phyloP scores from a whole-genome alignment of 768 basidiomycete genomes.

The Austroboletus festivus region DNA sequence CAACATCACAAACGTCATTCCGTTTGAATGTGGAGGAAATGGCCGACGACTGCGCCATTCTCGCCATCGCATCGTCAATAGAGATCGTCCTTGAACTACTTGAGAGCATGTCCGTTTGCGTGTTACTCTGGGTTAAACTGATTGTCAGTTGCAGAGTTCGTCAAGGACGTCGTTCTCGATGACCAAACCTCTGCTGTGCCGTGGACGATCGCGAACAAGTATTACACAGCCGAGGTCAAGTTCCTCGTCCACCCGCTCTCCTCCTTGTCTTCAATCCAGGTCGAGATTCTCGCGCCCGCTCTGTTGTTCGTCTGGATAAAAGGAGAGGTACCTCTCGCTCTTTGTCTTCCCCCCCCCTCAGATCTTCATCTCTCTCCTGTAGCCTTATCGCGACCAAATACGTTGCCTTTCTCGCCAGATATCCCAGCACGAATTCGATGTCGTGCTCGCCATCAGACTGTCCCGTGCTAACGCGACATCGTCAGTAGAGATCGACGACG shows the following conservation, averaged over 20 bases:
- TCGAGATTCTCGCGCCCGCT: constrained; percentile 51
- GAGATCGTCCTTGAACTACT: constrained; percentile 20
- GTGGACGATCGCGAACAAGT: constrained; percentile 78
- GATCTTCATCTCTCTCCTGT: constrained; percentile 8
- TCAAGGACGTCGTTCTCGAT: constrained; percentile 14
- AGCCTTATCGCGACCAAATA: constrained; percentile 62
- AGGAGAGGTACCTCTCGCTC: constrained; percentile 52
- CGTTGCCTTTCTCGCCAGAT: constrained; percentile 47
- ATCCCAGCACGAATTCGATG: constrained; percentile 59
- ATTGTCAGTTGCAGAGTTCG: constrained; percentile 23
- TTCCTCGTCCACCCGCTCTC: constrained; percentile 54
- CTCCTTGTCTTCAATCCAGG: constrained; percentile 39
- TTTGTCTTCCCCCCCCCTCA: not conserved
- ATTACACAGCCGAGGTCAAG: constrained; percentile 75
- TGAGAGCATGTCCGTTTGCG: constrained; percentile 18
- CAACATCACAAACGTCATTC: too few species aligned
- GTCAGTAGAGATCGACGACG: constrained; percentile 39
- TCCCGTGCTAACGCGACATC: constrained; percentile 17
- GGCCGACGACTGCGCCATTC: constrained; percentile 26
- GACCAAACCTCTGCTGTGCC: constrained; percentile 38
- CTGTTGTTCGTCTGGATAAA: constrained; percentile 68
- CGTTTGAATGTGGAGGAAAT: constrained; percentile 1
- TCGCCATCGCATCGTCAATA: constrained; percentile 23
- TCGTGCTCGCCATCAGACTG: constrained; percentile 65
- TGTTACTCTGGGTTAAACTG: constrained; percentile 10